Percentiles rank a stretch among this genome's conserved stretches.
Evolutionary conservation across 306 rosid genomes (phyloP).

Genomic region (Pyrus pyrifolia): DNA sequence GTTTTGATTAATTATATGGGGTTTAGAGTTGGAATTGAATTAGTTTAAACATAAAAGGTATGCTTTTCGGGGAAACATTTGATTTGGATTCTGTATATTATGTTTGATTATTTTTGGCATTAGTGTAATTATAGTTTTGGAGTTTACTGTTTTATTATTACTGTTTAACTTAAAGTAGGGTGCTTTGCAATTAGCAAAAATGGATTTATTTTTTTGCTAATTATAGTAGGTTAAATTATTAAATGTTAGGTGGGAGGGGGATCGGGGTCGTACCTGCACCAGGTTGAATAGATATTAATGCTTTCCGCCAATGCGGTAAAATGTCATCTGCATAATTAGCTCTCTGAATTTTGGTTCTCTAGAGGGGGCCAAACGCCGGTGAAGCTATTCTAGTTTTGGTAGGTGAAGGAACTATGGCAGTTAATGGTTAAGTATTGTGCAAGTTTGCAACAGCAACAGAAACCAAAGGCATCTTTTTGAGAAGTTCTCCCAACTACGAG

Average conservation of each 20-base stretch:
- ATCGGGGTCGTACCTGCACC: too few relatives aligned
- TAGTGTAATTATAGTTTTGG: neutral
- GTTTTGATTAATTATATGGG: neutral
- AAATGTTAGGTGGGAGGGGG: neutral
- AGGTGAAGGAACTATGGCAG: neutral
- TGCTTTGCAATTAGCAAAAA: neutral
- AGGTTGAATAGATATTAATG: too few relatives aligned
- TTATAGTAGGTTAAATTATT: too few relatives aligned
- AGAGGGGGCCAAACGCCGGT: neutral
- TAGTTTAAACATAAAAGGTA: neutral
- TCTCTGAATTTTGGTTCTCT: neutral
- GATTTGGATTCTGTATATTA: neutral
- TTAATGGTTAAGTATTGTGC: neutral
- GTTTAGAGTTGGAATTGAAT: neutral
- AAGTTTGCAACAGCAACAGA: neutral
- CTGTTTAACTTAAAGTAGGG: neutral
- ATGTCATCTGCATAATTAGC: neutral
- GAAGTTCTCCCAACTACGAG: neutral
- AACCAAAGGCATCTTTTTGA: neutral
- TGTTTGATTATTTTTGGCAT: neutral
- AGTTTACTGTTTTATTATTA: neutral
- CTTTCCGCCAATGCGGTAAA: too few relatives aligned
- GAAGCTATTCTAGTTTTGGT: neutral
- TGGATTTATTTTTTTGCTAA: neutral
- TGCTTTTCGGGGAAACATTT: neutral